phyloP scores from a whole-genome alignment of 257 asterid genomes.

The Coffea canephora region DNA sequence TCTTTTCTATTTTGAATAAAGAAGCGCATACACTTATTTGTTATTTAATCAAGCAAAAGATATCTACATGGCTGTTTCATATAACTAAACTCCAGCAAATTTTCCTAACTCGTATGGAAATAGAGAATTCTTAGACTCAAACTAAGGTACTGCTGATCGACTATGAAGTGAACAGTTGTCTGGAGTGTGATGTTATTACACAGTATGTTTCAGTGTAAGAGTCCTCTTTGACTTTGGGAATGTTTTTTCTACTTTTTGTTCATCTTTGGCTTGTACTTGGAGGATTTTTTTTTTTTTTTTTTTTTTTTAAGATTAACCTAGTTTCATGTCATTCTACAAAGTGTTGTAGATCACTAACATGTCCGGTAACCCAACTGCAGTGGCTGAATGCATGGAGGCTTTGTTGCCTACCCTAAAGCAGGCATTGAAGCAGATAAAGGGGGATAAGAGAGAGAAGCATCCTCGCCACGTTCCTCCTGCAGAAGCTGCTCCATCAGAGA shows the following conservation, averaged over 20 bases:
- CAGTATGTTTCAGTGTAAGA: too few relatives aligned
- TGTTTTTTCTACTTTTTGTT: too few relatives aligned
- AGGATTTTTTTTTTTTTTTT: not conserved
- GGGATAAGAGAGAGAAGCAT: slow-evolving; percentile 53
- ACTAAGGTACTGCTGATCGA: too few relatives aligned
- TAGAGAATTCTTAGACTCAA: not conserved
- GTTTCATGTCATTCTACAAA: not conserved
- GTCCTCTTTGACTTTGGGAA: too few relatives aligned
- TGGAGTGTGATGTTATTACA: too few relatives aligned
- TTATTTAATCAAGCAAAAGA: not conserved
- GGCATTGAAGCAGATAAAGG: slow-evolving; percentile 71
- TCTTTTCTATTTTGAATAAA: not conserved
- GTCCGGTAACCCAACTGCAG: slow-evolving; percentile 99
- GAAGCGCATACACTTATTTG: too few relatives aligned
- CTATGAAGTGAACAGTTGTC: too few relatives aligned
- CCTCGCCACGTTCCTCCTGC: slow-evolving; percentile 46
- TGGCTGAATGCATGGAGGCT: slow-evolving; percentile 90
- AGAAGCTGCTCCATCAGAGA: slow-evolving; percentile 39
- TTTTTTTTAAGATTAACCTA: not conserved
- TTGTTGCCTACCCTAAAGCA: slow-evolving; percentile 88
- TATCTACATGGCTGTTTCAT: not conserved
- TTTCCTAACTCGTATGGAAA: not conserved
- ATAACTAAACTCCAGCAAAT: not conserved
- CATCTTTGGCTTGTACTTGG: not conserved
- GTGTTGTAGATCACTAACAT: slow-evolving; percentile 75